Base-by-base conservation (phyloP, 2,329 filamentous ascomycete genomes). In the Trichoderma guizhouense region DNA sequence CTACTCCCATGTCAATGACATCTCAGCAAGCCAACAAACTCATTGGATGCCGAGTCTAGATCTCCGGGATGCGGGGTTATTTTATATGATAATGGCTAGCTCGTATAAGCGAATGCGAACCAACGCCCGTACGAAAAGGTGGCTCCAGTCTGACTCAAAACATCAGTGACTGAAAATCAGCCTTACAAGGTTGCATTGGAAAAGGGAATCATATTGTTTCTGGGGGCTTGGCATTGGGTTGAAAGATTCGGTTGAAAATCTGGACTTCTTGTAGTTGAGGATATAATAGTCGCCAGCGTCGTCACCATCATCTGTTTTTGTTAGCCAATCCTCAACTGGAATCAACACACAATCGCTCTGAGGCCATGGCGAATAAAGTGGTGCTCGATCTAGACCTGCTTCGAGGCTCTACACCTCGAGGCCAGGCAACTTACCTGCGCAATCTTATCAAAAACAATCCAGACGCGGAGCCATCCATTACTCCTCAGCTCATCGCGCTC, bases 91-190 rank as follows among this genome's bases (percentile, higher is more conserved):
- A 34, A 36, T 34, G 21, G 61, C 18, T 51, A 64, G 36, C 24
- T 47, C 61, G 63, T 66, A 57, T 39, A 39, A 18, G 63, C 30
- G 28, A 28, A 28, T 5, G 26, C 28, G 28, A 21, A 21, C 58
- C 24, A 63, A 43, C 7, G 21, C n/a, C 14, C 15, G 14, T 24
- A 24, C 47, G 14, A 60, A n/a, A 12, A 18, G 34, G 60, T 30
- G 60, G 36, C 60, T 60, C 34, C 34, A 43, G 63, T 28, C 64
- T 67, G 64, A 67, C 64, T 67, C 32, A 30, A 67, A 67, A 24
- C 30, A 51, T n/a, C 0, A 21, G 12, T 53, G 21, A 53, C 47
- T 53, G 47, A 14, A 11, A 57, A 14, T 57, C 64, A 67, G 64
- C 51, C 64, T 39, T 53, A 30, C 47, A 24, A 67, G 51, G 47